A percentile compares a stretch with the other conserved stretches of the same genome.
phyloP scores from a whole-genome alignment of 2,329 filamentous ascomycete species.

The Colletotrichum lindemuthianum region DNA sequence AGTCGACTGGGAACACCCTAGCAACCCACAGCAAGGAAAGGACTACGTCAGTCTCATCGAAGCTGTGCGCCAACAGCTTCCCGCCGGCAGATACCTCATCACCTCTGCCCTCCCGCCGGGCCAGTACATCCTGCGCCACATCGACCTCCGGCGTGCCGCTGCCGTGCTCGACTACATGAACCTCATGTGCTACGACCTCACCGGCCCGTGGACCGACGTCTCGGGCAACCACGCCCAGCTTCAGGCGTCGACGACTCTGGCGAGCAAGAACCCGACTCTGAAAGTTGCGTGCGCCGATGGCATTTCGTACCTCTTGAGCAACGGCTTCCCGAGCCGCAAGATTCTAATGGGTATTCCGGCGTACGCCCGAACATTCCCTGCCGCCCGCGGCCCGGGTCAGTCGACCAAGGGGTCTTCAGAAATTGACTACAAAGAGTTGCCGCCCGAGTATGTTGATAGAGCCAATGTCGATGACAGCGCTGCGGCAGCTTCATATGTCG shows the following conservation, averaged over 20 bases:
- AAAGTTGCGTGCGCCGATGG: constrained; percentile 62
- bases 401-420: constrained; percentile 59
- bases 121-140: constrained; percentile 69
- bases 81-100: constrained; percentile 65
- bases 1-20: constrained; percentile 75
- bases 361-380: constrained; percentile 71
- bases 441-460: constrained; percentile 56
- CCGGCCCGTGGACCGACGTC: constrained; percentile 68
- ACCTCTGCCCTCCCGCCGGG: constrained; percentile 71
- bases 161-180: constrained; percentile 70
- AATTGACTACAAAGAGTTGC: constrained; percentile 71
- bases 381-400: constrained; percentile 63
- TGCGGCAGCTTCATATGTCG: constrained; percentile 68
- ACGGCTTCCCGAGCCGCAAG: constrained; percentile 66
- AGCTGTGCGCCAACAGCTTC: constrained; percentile 63
- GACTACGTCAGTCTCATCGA: constrained; percentile 67
- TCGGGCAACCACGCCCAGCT: constrained; percentile 74
- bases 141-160: constrained; percentile 63
- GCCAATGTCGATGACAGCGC: constrained; percentile 59
- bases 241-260: constrained; percentile 44
- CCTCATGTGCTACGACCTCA: constrained; percentile 77
- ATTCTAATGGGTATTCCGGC: constrained; percentile 71
- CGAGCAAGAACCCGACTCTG: constrained; percentile 41
- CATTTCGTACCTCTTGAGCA: constrained; percentile 62
- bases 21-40: constrained; percentile 60